phyloP scores from a whole-genome alignment of 2,329 filamentous ascomycete genomes.

The Colletotrichum liriopes region DNA sequence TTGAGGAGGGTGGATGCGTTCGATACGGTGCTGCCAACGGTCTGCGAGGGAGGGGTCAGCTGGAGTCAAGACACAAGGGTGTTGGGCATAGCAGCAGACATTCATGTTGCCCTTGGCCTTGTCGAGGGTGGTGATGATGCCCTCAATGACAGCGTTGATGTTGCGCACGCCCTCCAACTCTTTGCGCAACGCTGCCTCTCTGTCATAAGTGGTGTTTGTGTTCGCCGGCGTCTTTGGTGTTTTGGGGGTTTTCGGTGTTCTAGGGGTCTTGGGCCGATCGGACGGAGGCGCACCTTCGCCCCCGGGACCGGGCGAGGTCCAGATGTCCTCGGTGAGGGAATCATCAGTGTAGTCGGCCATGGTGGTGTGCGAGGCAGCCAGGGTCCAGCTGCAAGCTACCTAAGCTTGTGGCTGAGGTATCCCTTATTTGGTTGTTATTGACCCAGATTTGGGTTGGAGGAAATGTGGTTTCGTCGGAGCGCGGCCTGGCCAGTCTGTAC shows the following conservation, averaged over 20 bases:
- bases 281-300: constrained; percentile 47
- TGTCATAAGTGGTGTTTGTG: constrained; percentile 67
- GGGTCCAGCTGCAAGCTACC: constrained; percentile 18
- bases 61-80: background rate
- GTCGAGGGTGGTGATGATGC: constrained; percentile 79
- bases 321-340: constrained; percentile 65
- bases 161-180: constrained; percentile 88
- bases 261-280: constrained; percentile 63
- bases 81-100: constrained; percentile 59
- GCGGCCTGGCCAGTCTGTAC: constrained; percentile 11
- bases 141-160: constrained; percentile 91
- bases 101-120: constrained; percentile 84
- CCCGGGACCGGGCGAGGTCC: constrained; percentile 60
- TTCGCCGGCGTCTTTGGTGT: constrained; percentile 60
- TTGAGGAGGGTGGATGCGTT: constrained; percentile 92
- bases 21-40: constrained; percentile 86
- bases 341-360: constrained; percentile 64
- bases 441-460: background rate
- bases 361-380: constrained; percentile 23
- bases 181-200: constrained; percentile 80
- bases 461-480: background rate
- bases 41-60: constrained; percentile 63
- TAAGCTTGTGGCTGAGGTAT: background rate
- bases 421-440: background rate
- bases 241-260: constrained; percentile 63